Base-by-base conservation (phyloP, 495 filamentous ascomycete genomes). In the Hyphodiscus hymeniophilus region DNA sequence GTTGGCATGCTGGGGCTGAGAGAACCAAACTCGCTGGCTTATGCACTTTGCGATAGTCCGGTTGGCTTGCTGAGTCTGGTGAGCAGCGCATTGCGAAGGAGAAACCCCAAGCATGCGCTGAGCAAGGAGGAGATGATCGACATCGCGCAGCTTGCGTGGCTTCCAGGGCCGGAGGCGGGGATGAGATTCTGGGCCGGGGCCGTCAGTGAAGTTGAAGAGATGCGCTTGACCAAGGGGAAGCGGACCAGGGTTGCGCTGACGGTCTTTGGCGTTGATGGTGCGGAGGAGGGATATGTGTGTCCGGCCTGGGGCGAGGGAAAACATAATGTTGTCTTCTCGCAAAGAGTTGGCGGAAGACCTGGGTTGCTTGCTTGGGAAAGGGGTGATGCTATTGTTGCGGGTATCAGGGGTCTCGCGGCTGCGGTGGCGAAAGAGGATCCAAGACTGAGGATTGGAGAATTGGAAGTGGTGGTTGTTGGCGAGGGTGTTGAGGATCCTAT, bases 41-140 rank as follows among this genome's bases (percentile, higher is more conserved):
- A 76, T 48, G 74, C 71, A 5, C 54, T 77, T 2, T 75, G 72
- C 46, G 74, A 77, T 41, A 75, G 72, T 2, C 74, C 74, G 1
- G 69, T 68, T 7, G 74, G 74, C 6, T 59, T 75, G 28, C 51
- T 77, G 20, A 64, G 68, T 20, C 62, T 73, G 26, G 62, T 71
- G 8, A 47, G 70, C 36, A 63, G 63, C 42, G 60, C 51, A 7
- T 56, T 76, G n/a, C 49, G 61, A 21, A 47, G 56, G 12, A 54
- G 60, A 17, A 57, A 56, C 15, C 55, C 66, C 2, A 47, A 47
- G 18, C 64, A 62, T 41, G 56, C 52, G 33, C 63, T 74, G 30
- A 61, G 59, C 6, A 50, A 63, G 13, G 59, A 62, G 24, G 63
- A 74, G 50, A 52, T 76, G 17, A 61, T 76, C 38, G 69, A 66